Percentiles rank a stretch among this genome's conserved stretches.
These are phyloP conservation scores for Fusarium torulosum DNA, from an alignment of 2,329 filamentous ascomycete genomes.

Conservation along the genomic window DNA sequence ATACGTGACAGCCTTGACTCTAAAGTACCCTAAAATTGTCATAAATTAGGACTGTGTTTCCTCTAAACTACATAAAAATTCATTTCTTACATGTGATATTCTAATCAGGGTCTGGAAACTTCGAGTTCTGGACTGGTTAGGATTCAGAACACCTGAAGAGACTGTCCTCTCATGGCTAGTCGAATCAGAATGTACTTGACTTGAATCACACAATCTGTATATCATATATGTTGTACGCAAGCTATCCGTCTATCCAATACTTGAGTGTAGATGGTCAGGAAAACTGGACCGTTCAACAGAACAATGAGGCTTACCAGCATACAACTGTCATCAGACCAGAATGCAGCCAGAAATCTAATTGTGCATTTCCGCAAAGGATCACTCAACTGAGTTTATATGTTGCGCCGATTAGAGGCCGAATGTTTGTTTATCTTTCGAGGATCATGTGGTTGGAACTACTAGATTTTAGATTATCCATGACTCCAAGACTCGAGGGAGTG, in stretches of 20 bases:
- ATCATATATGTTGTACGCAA: not conserved
- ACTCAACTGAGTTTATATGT: not conserved
- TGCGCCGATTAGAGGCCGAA: slow-evolving; percentile 8
- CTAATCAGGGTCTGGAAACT: no score
- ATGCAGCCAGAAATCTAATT: slow-evolving; percentile 5
- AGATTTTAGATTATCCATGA: slow-evolving; percentile 10
- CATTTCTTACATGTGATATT: no score
- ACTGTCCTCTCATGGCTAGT: no score
- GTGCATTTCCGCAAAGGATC: not conserved
- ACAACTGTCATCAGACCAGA: not conserved
- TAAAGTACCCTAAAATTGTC: no score
- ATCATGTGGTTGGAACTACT: no score
- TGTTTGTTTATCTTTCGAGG: not conserved
- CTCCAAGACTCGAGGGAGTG: slow-evolving; percentile 2
- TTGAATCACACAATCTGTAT: no score
- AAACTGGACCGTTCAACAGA: not conserved
- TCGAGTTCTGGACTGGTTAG: no score
- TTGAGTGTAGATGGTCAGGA: no score
- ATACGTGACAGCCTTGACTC: not conserved
- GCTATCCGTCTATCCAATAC: not conserved
- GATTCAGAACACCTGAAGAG: no score
- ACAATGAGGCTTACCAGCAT: not conserved
- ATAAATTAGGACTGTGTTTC: no score
- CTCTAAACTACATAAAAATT: no score
- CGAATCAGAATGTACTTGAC: no score